Conservation (phyloP, 2,329 filamentous ascomycete species). For the Chaetomiaceae sp. region DNA sequence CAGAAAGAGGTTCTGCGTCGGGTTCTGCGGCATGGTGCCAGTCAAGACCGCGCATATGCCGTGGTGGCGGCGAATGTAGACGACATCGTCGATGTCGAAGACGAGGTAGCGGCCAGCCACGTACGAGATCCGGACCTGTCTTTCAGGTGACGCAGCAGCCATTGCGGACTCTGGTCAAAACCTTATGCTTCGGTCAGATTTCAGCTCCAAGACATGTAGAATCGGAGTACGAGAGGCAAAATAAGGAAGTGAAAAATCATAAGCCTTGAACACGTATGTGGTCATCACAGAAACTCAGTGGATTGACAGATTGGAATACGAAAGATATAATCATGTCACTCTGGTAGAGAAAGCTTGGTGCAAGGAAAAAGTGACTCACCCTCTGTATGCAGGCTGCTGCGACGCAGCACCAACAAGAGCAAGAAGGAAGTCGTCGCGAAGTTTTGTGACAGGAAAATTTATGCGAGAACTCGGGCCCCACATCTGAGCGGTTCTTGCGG, state of each 20-base stretch:
- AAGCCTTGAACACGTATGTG: slow-evolving; percentile 25
- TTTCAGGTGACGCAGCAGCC: slow-evolving; percentile 8
- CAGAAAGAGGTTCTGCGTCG: slow-evolving; percentile 91
- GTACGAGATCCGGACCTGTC: slow-evolving; percentile 67
- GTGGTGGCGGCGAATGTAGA: slow-evolving; percentile 70
- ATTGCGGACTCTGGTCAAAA: neutral
- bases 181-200: slow-evolving; percentile 16
- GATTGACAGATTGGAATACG: slow-evolving; percentile 54
- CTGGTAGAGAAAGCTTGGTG: slow-evolving; percentile 1
- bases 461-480: slow-evolving; percentile 1
- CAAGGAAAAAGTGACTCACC: slow-evolving; percentile 19
- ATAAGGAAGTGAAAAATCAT: slow-evolving; percentile 16
- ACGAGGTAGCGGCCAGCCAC: slow-evolving; percentile 78
- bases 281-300: slow-evolving; percentile 45
- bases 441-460: slow-evolving; percentile 9
- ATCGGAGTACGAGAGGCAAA: neutral
- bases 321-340: slow-evolving; percentile 41
- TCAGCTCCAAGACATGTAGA: neutral
- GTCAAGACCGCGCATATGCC: slow-evolving; percentile 81
- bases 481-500: neutral
- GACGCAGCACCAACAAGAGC: slow-evolving; percentile 15
- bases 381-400: slow-evolving; percentile 19
- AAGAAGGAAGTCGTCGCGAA: neutral
- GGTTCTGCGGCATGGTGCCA: slow-evolving; percentile 83
- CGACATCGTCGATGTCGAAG: slow-evolving; percentile 78